Percentiles rank a stretch among this genome's conserved stretches.
Conservation (phyloP, 2,329 filamentous ascomycete genomes). For the Paracamarosporium sp. region DNA sequence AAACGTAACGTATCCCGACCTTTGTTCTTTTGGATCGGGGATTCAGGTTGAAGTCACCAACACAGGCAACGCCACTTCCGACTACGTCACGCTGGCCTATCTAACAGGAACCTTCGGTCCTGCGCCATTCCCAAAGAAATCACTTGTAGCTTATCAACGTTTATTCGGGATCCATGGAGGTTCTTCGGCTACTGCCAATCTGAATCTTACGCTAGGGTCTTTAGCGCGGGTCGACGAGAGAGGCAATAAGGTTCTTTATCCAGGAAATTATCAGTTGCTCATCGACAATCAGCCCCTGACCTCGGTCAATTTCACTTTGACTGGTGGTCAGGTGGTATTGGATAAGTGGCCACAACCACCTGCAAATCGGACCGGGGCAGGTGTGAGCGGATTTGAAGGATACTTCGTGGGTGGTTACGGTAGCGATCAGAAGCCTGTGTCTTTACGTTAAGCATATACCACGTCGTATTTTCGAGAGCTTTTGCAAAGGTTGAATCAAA, state of each 20-base stretch:
- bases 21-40: slow-evolving; percentile 49
- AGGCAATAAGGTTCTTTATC: slow-evolving; percentile 61
- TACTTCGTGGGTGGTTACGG: slow-evolving; percentile 1
- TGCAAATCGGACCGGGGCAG: neutral
- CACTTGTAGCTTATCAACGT: slow-evolving; percentile 59
- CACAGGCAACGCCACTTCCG: slow-evolving; percentile 54
- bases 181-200: slow-evolving; percentile 32
- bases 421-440: neutral
- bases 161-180: slow-evolving; percentile 48
- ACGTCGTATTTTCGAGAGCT: too few species aligned
- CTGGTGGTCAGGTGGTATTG: slow-evolving; percentile 52
- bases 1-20: slow-evolving; percentile 13
- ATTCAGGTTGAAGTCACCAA: slow-evolving; percentile 55
- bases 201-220: slow-evolving; percentile 57
- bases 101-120: slow-evolving; percentile 57
- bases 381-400: neutral
- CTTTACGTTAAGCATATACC: too few species aligned
- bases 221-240: slow-evolving; percentile 58
- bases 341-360: slow-evolving; percentile 43
- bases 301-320: slow-evolving; percentile 55
- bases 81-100: slow-evolving; percentile 62
- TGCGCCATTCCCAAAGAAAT: slow-evolving; percentile 60
- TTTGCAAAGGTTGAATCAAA: too few species aligned
- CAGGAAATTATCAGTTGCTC: slow-evolving; percentile 54
- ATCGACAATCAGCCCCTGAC: slow-evolving; percentile 42